Base-by-base conservation (phyloP, 2,329 filamentous ascomycete species). In the Albophoma yamanashiensis region DNA sequence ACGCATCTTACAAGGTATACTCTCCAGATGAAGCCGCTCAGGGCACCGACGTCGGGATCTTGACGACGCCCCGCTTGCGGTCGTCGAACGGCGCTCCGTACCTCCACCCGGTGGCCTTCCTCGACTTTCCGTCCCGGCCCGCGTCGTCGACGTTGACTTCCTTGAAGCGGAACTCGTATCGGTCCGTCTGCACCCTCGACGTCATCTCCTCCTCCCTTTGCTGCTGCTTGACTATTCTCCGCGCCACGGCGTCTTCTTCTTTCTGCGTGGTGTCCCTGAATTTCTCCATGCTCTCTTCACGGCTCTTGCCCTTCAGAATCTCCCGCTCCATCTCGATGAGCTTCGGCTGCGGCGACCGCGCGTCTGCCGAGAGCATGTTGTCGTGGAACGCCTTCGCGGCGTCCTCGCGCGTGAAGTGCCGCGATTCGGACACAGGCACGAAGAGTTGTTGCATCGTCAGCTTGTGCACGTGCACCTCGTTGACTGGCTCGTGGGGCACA, bases 31-130 rank as follows among this genome's bases (percentile, higher is more conserved):
- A 20, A 34, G 31, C 17, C 36, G 27, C 22, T 78, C 66, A 83
- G 62, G 80, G 81, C 59, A 88, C 83, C 58, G 77, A 81, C 42
- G 81, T 87, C 27, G 86, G 86, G 68, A 89, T 88, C 79, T 88
- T 89, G 74, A 87, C 73, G 69, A 81, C 68, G n/a, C 83, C 85
- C 66, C 80, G 82, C 73, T 80, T 82, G 60, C 86, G 79, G 68
- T 89, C 86, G 67, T 83, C 78, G 63, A 78, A 76, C 14, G 86
- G 86, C 62, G 79, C 79, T 62, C 86, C 86, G 65, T 89, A 89
- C 62, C 84, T 76, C 79, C 81, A 85, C 25, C 86, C 86, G 2
- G 82, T 78, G 15, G 76, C 84, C 34, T 70, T 73, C 42, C 74
- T 72, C 5, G 79, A 75, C 61, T 81, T 78, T 27, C 85, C 85